Evolutionary conservation across 148 eudicot species (phyloP).

Genomic region (Amaranthus hypochondriacus): DNA sequence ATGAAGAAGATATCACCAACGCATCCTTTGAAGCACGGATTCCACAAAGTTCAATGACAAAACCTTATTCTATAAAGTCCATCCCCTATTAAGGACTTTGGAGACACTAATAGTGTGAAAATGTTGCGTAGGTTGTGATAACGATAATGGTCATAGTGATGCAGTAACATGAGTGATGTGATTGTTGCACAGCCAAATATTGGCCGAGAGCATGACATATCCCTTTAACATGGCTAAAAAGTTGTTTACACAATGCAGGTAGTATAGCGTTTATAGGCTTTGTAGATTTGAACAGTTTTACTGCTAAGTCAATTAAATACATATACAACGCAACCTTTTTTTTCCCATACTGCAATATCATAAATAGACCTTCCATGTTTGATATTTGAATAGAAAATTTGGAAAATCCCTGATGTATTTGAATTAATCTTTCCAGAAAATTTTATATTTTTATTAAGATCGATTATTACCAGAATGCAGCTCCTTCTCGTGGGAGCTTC

Average conservation of each 20-base stretch:
- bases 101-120: not conserved
- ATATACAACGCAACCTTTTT: too few relatives aligned
- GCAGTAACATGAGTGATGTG: too few relatives aligned
- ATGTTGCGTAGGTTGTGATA: too few relatives aligned
- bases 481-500: slow-evolving; percentile 88
- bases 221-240: too few relatives aligned
- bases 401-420: not conserved
- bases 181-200: too few relatives aligned
- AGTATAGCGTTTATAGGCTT: too few relatives aligned
- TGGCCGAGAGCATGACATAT: too few relatives aligned
- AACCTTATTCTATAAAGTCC: not conserved
- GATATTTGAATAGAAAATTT: not conserved
- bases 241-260: too few relatives aligned
- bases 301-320: too few relatives aligned
- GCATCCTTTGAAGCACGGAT: not conserved
- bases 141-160: too few relatives aligned
- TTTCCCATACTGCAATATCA: not conserved
- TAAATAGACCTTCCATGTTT: not conserved
- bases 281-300: too few relatives aligned
- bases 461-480: slow-evolving; percentile 73
- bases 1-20: not conserved
- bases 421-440: slow-evolving; percentile 14
- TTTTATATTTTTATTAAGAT: not conserved
- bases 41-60: not conserved
- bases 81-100: not conserved